Evolutionary conservation across 768 basidiomycete species (phyloP).

Genomic region (Trametes meyenii): DNA sequence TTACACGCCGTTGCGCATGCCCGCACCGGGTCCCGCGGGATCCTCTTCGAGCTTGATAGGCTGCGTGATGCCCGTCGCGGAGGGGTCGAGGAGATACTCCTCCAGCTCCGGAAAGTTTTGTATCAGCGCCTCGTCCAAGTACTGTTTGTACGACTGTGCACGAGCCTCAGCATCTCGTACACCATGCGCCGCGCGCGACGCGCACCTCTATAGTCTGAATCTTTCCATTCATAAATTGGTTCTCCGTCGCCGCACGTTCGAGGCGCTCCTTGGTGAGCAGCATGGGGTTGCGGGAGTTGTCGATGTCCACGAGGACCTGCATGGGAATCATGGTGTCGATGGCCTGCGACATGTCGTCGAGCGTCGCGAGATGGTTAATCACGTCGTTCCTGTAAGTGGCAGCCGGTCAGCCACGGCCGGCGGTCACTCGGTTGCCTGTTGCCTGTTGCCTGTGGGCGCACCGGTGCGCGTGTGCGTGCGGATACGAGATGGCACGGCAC

Average conservation of each 20-base stretch:
- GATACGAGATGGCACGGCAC: no score
- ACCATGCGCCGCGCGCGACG: neutral
- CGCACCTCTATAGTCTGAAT: constrained; percentile 73
- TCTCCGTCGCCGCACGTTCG: constrained; percentile 84
- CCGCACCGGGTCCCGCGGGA: constrained; percentile 1
- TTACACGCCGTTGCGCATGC: constrained; percentile 9
- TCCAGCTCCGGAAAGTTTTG: constrained; percentile 74
- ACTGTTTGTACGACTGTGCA: constrained; percentile 66
- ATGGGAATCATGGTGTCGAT: constrained; percentile 69
- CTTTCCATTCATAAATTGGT: constrained; percentile 91
- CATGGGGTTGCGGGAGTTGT: constrained; percentile 80
- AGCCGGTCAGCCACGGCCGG: neutral
- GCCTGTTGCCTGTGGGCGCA: no score
- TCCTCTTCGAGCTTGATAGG: constrained; percentile 14
- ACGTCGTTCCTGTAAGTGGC: constrained; percentile 69
- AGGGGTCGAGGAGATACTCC: constrained; percentile 24
- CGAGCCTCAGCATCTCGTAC: neutral
- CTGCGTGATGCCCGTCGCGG: neutral
- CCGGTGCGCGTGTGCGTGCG: no score
- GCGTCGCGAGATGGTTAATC: constrained; percentile 60
- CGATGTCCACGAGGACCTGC: constrained; percentile 78
- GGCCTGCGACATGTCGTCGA: constrained; percentile 70
- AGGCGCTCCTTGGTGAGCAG: constrained; percentile 77
- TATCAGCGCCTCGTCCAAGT: constrained; percentile 68
- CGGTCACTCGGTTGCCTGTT: neutral